Evolutionary conservation across 2,329 filamentous ascomycete genomes (phyloP), one percentile per base, ranked within the genome.

Genomic region (Juglanconis oblonga): DNA sequence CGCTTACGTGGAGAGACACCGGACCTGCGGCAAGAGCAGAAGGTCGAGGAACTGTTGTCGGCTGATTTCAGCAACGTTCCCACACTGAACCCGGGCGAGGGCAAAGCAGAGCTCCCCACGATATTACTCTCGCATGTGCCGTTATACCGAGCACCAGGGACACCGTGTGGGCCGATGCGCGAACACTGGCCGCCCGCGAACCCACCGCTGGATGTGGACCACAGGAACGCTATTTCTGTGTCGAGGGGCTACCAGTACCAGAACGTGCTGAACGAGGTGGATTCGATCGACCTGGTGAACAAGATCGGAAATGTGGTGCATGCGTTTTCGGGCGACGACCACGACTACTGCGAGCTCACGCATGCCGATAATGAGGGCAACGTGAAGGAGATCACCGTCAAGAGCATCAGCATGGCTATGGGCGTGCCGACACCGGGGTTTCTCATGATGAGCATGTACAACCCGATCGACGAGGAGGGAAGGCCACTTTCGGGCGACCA

Each of bases 401-500:
- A 99, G 77, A 93, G 89, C 69, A 86, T 96, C 66, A 96, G 88
- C 69, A 97, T 94, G 92, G 92, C 92, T 17, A 98, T 98, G 95
- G 93, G 95, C 8, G 90, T 99, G 1, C 84, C 91, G 0, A 87
- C 84, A 5, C 95, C 95, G 0, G 95, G 92, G 0, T 95, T 99
- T 66, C 79, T 95, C 64, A 87, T 97, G 76, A 84, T 92, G 45
- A 97, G 92, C 71, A 79, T 99, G 59, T 97, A 92, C 85, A 98
- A 99, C 70, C 95, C 95, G 0, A 81, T 98, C 57, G 89, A 93
- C 67, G 77, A 76, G 55, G 72, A 76, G 51, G 85, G 80, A 54
- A 77, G 77, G 24, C 76, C 83, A 1, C 65, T 85, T 0, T 72
- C 74, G 0, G 73, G 76, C 5, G 69, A 75, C 6, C 72, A 76